Base-by-base conservation (phyloP, 1,284 basidiomycete species). In the Omphalotus olearius region DNA sequence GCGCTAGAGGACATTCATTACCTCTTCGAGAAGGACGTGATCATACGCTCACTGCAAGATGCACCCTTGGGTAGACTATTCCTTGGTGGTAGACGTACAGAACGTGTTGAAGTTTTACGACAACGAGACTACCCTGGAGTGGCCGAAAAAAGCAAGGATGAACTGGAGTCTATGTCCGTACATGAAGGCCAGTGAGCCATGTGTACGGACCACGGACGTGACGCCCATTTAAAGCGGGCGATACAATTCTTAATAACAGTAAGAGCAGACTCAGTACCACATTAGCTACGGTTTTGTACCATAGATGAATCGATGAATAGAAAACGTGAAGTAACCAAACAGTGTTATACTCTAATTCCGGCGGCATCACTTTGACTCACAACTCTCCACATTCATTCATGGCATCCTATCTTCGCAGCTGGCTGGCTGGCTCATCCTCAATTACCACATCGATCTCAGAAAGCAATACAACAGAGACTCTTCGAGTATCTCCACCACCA, bases 361-460 rank as follows among this genome's bases (percentile, higher is more conserved):
- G 26, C 17, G 43, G 26, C 28, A 17, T 6, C 1, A 23, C 18
- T 25, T 17, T 48, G 23, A 30, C 36, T 20, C 4, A 10, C 2
- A 13, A 14, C 33, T 38, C 23, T 28, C 6, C 28, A 14, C 18
- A 36, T 16, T 20, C n/a, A 39, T 43, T 49, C 45, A 77, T 77
- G 75, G 64, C 74, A 39, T 77, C 78, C 23, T 78, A 74, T 60
- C 67, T 81, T 54, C 71, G 69, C 42, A 69, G 68, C 57, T 81
- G 78, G 80, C 64, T 80, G 33, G 7, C 64, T 66, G 4, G 66
- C 69, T 38, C 61, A 70, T 35, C 59, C 69, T 6, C 48, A 18
- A 13, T 4, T 13, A 30, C 18, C 7, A 41, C 68, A 50, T 42
- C 59, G 30, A 59, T 51, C 25, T 48, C 57, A 33, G 39, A 50